Base-by-base conservation (phyloP, 169 alveolate genomes). In the Theileria sp. region DNA sequence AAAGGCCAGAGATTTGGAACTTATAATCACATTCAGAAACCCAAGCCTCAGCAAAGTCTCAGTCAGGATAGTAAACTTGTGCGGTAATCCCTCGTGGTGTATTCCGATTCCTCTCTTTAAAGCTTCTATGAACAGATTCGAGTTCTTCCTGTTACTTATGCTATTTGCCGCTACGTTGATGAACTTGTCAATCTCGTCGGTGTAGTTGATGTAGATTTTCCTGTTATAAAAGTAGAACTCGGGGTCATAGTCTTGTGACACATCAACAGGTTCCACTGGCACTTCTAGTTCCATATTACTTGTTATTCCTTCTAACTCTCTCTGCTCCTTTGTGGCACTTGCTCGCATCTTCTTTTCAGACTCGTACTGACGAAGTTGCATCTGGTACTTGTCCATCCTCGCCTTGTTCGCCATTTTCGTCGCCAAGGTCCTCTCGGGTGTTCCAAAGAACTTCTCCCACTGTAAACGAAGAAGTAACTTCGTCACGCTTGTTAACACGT, bases 71-170 rank as follows among this genome's bases (percentile, higher is more conserved):
- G 93, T 87, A 81, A 90, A 79, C 85, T 79, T 91, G 34, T 80
- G 86, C 69, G 91, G 94, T 61, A 93, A 62, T 21, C 96, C 97
- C 76, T 94, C 97, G 88, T 94, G 96, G 79, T 94, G 97, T 75
- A 94, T 92, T 15, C 98, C 98, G 60, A 95, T 92, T 15, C 98
- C 98, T 21, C 98, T 80, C 71, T 88, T 76, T 74, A 95, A 77
- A 0, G 93, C 97, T 76, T 94, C 96, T 28, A 94, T 86, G 68
- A 80, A 91, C 50, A 88, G 26, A 38, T 80, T 80, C 56, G 85
- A 87, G 54, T 80, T 19, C 64, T 81, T 80, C 85, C 95, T 77
- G 76, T 88, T 70, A 74, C 87, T 84, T 32, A 92, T 88, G 56
- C 88, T 86, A 61, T 67, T 81, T 67, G 83, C 92, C 36, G 92